A percentile compares a stretch with the other conserved stretches of the same genome.
Conservation (phyloP, 2,329 filamentous ascomycete species). For the Trichoderma sp. region DNA sequence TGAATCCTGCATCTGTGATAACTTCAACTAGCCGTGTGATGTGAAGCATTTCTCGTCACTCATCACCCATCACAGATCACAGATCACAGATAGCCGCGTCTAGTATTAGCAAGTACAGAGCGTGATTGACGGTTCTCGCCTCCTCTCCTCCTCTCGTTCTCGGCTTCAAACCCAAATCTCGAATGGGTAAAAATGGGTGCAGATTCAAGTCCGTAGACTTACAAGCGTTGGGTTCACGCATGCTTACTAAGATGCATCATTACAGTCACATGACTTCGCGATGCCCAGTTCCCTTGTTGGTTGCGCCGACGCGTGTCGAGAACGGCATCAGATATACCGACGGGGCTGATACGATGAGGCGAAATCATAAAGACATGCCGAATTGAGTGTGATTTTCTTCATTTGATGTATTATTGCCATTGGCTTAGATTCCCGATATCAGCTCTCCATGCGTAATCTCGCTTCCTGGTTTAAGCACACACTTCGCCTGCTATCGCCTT, state of each 20-base stretch:
- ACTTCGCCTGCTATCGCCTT: background rate
- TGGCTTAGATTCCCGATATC: background rate
- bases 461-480: background rate
- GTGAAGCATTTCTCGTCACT: background rate
- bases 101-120: background rate
- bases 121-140: background rate
- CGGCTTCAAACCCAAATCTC: background rate
- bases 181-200: background rate
- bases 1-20: background rate
- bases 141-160: background rate
- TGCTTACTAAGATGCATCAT: constrained; percentile 1
- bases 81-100: background rate
- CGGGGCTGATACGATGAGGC: too few species aligned
- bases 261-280: constrained; percentile 24
- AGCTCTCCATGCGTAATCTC: constrained; percentile 4
- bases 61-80: background rate
- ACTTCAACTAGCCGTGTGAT: constrained; percentile 1
- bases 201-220: background rate
- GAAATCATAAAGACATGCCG: background rate
- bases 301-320: background rate
- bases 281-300: background rate
- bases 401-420: background rate
- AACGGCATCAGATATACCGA: background rate
- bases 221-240: background rate
- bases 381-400: background rate